These are phyloP conservation scores for Naematelia encephala DNA, from an alignment of 768 basidiomycete species.

Conservation along the genomic window DNA sequence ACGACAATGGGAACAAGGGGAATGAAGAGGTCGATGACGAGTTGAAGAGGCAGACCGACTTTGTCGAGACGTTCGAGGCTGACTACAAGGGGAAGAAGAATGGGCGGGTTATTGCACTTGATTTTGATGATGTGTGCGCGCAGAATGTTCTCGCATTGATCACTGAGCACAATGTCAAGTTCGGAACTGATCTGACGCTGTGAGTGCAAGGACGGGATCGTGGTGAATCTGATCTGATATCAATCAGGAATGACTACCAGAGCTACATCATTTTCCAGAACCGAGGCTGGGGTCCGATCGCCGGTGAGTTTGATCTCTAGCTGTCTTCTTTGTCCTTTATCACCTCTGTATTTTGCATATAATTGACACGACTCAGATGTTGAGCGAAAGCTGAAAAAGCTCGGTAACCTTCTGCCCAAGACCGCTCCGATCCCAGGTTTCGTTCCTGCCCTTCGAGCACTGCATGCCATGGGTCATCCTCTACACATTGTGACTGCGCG, in stretches of 20 bases:
- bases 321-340: too few species aligned
- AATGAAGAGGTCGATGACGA: neutral
- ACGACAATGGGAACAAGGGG: neutral
- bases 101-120: conserved; percentile 30
- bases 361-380: conserved; percentile 16
- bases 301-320: conserved; percentile 19
- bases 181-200: conserved; percentile 24
- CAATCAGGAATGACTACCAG: conserved; percentile 25
- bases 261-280: conserved; percentile 32
- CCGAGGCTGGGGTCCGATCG: conserved; percentile 32
- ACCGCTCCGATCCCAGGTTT: conserved; percentile 26
- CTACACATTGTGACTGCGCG: conserved; percentile 44
- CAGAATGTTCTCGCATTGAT: conserved; percentile 20
- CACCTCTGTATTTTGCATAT: too few species aligned
- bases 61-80: neutral
- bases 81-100: conserved; percentile 11
- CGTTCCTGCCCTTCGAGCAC: conserved; percentile 15
- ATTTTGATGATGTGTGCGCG: conserved; percentile 38
- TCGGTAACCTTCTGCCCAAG: conserved; percentile 21
- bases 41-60: neutral
- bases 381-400: conserved; percentile 16
- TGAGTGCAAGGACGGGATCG: conserved; percentile 10
- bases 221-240: neutral
- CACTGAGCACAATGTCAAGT: conserved; percentile 19
- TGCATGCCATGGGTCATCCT: conserved; percentile 35